Conservation (phyloP, 148 eudicot genomes). For the Fagopyrum tataricum region DNA sequence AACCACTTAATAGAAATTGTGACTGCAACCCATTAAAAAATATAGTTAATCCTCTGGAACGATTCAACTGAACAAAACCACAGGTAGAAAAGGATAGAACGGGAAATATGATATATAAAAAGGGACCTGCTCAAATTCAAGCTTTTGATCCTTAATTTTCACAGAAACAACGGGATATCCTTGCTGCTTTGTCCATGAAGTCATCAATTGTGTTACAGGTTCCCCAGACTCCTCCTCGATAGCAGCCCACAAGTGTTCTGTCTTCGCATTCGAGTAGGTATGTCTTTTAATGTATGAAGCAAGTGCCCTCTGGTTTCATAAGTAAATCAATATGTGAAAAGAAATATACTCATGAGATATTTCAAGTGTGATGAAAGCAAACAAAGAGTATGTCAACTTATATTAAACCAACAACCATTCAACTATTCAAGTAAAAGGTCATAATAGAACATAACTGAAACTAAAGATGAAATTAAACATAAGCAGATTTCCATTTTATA, state of each 20-base stretch:
- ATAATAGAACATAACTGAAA: too few species aligned
- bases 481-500: background rate
- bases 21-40: conserved; percentile 39
- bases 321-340: background rate
- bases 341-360: background rate
- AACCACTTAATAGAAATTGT: conserved; percentile 71
- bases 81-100: background rate
- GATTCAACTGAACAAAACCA: background rate
- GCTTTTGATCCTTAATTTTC: conserved; percentile 48
- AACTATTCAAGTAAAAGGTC: too few species aligned
- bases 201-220: conserved; percentile 85
- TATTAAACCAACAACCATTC: too few species aligned
- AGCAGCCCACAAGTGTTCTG: conserved; percentile 94
- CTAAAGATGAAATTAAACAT: too few species aligned
- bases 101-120: background rate
- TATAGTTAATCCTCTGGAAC: conserved; percentile 10
- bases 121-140: conserved; percentile 80
- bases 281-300: conserved; percentile 74
- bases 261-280: conserved; percentile 93
- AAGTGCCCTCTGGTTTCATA: conserved; percentile 61
- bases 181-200: conserved; percentile 89
- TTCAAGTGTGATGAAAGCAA: background rate
- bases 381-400: background rate
- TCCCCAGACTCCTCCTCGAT: conserved; percentile 85
- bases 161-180: conserved; percentile 93